Evolutionary conservation across 1,284 basidiomycete genomes (phyloP).

Genomic region (Trametes sp.): DNA sequence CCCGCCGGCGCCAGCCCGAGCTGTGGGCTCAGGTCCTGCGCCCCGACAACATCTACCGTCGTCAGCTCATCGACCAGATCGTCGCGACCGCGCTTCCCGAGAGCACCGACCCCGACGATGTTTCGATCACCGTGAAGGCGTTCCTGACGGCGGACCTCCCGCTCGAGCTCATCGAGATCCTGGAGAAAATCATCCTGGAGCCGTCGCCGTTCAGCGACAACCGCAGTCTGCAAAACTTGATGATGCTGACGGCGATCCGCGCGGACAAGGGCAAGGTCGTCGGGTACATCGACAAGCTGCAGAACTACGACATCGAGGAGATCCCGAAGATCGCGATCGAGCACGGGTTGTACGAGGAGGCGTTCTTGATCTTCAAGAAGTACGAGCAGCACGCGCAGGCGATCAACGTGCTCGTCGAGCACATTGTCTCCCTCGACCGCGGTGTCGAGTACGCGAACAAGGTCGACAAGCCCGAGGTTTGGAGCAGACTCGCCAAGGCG

Average conservation of each 20-base stretch:
- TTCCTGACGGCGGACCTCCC: constrained; percentile 98
- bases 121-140: constrained; percentile 98
- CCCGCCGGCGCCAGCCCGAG: constrained; percentile 95
- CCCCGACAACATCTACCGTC: constrained; percentile 91
- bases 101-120: constrained; percentile 98
- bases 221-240: constrained; percentile 92
- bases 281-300: constrained; percentile 96
- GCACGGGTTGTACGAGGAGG: constrained; percentile 96
- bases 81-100: constrained; percentile 96
- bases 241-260: constrained; percentile 95
- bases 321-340: constrained; percentile 98
- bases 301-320: constrained; percentile 94
- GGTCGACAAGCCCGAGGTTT: constrained; percentile 96
- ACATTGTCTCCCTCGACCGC: constrained; percentile 97
- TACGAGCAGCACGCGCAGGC: constrained; percentile 93
- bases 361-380: constrained; percentile 96
- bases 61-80: constrained; percentile 96
- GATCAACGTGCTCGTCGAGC: constrained; percentile 98
- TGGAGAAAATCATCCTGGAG: constrained; percentile 99
- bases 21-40: constrained; percentile 97
- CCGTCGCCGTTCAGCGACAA: constrained; percentile 98
- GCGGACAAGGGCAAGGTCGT: constrained; percentile 99
- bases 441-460: constrained; percentile 97
- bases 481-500: constrained; percentile 98
- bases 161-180: constrained; percentile 95